These are phyloP conservation scores for Xylariaceae sp. DNA, from an alignment of 2,329 filamentous ascomycete species.

Conservation along the genomic window DNA sequence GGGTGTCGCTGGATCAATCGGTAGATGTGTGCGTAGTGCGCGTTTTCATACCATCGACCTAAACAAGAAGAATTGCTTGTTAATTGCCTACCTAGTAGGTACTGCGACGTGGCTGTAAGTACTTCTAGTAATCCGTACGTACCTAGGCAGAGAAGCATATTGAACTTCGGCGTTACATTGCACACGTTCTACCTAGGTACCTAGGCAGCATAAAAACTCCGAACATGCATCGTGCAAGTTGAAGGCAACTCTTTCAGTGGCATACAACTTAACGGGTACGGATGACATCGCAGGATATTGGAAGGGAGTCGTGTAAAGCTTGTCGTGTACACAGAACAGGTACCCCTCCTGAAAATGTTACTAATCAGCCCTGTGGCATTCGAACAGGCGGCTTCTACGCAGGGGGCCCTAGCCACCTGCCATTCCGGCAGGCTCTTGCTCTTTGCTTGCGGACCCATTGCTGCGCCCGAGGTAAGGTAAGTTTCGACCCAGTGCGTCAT, in stretches of 20 bases:
- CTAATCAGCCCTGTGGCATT: slow-evolving; percentile 13
- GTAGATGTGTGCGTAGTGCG: slow-evolving; percentile 5
- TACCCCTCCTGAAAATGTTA: neutral
- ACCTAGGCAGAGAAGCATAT: no score
- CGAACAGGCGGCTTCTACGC: slow-evolving; percentile 1
- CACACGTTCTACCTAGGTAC: neutral
- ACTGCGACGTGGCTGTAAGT: no score
- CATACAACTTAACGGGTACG: no score
- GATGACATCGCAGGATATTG: no score
- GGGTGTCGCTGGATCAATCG: slow-evolving; percentile 9
- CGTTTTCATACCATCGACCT: neutral
- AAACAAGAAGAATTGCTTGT: no score
- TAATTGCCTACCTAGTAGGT: no score
- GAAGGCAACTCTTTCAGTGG: neutral
- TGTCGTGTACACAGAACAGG: neutral
- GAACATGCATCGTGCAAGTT: neutral
- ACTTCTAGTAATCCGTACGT: no score
- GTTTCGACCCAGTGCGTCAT: slow-evolving; percentile 17
- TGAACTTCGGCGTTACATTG: neutral
- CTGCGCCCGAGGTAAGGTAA: neutral
- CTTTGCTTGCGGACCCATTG: neutral
- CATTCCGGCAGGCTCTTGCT: no score
- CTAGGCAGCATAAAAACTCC: neutral
- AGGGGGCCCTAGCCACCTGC: neutral
- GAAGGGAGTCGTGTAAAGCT: no score